A percentile compares a stretch with the other conserved stretches of the same genome.
Evolutionary conservation across 2,329 filamentous ascomycete species (phyloP).

Genomic region (Epichloe uncinata): DNA sequence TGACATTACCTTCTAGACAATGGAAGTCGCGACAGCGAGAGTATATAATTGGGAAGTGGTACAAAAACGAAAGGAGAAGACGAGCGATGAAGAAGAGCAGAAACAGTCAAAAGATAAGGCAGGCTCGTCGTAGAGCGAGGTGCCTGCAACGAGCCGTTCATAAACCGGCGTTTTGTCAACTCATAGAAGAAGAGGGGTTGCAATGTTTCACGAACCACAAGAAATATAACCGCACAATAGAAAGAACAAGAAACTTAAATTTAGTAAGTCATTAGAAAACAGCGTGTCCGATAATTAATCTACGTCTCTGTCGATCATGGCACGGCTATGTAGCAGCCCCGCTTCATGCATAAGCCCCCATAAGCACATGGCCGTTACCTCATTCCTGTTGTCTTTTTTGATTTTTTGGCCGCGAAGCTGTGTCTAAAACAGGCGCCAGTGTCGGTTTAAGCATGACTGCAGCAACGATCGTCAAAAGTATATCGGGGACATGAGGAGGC

Average conservation of each 20-base stretch:
- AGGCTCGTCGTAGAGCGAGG: neutral
- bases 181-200: neutral
- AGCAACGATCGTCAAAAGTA: neutral
- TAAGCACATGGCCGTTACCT: neutral
- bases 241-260: neutral
- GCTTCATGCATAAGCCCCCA: constrained; percentile 3
- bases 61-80: constrained; percentile 84
- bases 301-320: neutral
- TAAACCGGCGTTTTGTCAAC: neutral
- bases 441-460: neutral
- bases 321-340: neutral
- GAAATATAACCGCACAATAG: neutral
- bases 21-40: constrained; percentile 89
- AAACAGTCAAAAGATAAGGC: constrained; percentile 23
- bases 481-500: constrained; percentile 20
- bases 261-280: neutral
- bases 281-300: neutral
- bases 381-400: neutral
- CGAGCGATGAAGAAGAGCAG: constrained; percentile 39
- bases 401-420: neutral
- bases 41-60: constrained; percentile 99
- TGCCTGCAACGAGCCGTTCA: neutral
- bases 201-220: neutral
- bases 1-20: constrained; percentile 44
- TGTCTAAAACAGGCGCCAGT: neutral